Percentiles rank a stretch among this genome's conserved stretches.
Evolutionary conservation across 495 filamentous ascomycete genomes (phyloP).

Genomic region (Penicillium lagena): DNA sequence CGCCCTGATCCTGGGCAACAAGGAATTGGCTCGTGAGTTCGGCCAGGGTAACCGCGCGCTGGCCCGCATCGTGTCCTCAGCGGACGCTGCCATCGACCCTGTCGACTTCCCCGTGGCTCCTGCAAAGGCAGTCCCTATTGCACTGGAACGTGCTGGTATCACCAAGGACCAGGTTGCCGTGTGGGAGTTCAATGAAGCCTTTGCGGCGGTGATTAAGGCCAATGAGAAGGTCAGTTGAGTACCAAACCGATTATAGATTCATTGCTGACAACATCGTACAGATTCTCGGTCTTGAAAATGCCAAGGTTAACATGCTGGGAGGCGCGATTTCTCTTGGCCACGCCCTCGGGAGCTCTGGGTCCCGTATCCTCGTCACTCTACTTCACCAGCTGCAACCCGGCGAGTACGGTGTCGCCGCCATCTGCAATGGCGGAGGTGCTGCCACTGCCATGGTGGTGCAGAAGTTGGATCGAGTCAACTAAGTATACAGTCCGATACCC

Average conservation of each 20-base stretch:
- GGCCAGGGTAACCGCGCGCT: conserved; percentile 68
- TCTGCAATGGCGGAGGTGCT: conserved; percentile 94
- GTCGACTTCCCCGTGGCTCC: conserved; percentile 95
- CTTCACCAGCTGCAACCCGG: conserved; percentile 86
- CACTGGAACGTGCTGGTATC: conserved; percentile 82
- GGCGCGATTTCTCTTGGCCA: conserved; percentile 94
- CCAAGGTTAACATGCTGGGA: conserved; percentile 79
- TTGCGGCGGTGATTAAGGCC: conserved; percentile 92
- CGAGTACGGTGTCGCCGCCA: conserved; percentile 90
- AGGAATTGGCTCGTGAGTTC: conserved; percentile 68
- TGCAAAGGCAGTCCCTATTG: conserved; percentile 84
- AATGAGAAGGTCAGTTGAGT: conserved; percentile 66
- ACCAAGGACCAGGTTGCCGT: conserved; percentile 81
- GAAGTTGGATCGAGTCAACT: conserved; percentile 62
- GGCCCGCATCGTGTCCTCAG: conserved; percentile 75
- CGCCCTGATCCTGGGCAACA: conserved; percentile 78
- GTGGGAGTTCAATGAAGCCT: conserved; percentile 99
- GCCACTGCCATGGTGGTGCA: conserved; percentile 91
- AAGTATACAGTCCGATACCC: conserved; percentile 12
- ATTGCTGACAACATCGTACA: conserved; percentile 20
- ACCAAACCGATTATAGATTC: not conserved
- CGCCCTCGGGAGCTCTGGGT: conserved; percentile 88
- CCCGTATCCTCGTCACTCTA: conserved; percentile 82
- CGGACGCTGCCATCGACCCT: conserved; percentile 88
- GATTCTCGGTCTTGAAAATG: conserved; percentile 72